Base-by-base conservation (phyloP, 495 filamentous ascomycete genomes). In the Talaromyces trachyspermus region DNA sequence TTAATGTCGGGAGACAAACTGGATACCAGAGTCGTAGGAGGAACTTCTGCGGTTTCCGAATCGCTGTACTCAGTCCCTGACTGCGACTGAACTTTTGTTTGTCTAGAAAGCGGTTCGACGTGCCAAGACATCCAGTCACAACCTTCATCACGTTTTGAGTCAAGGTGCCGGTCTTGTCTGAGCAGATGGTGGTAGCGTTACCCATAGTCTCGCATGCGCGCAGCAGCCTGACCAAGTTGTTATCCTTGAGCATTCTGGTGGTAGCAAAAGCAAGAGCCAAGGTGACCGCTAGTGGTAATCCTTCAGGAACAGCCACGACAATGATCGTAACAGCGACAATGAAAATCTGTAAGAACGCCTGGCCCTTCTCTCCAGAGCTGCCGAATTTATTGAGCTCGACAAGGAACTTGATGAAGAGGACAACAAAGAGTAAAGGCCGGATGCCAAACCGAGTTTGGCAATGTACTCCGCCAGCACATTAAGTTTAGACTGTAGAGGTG, bases 181-280 rank as follows among this genome's bases (percentile, higher is more conserved):
- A 95, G 65, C 91, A 97, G 40, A 97, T 87, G 1, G 88, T 91
- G 0, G 90, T 95, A 4, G 91, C 91, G 63, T 95, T 95, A 18
- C 91, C 91, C 91, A 97, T 97, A n/a, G 91, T 94, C 63, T 97
- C 91, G 63, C 91, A 97, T 36, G 91, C 90, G 55, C 88, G 83
- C 30, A 97, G 72, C 46, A 91, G 77, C 22, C 91, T 86, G 42
- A 97, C 91, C 40, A 97, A 64, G 52, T 96, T 96, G 65, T 95
- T 91, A 55, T 96, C 91, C 62, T 86, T 92, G 37, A 95, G 70
- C 91, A 97, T 97, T 20, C 89, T 75, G 17, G 84, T 95, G 1
- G 91, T 97, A 15, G 91, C 91, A 63, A 95, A 96, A 30, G 91
- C 91, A 18, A 97, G 75, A 36, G 91, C 91, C 39, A 97, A 72